These are phyloP conservation scores for Parastagonospora avenae DNA, from an alignment of 2,329 filamentous ascomycete species.

Conservation along the genomic window DNA sequence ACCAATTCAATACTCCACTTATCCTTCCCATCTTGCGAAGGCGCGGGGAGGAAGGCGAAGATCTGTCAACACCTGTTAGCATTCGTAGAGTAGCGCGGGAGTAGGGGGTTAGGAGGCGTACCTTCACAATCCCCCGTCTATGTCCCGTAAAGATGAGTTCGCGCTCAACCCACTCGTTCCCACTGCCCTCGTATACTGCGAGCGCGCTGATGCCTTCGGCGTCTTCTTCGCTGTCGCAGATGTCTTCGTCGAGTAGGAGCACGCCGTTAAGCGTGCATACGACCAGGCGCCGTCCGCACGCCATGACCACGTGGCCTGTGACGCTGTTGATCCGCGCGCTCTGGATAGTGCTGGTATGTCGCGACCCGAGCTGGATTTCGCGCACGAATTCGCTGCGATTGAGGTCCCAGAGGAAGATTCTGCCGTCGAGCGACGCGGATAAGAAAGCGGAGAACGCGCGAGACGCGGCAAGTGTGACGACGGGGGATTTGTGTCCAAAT, in stretches of 20 bases:
- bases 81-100: too few relatives aligned
- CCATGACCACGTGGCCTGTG: conserved; percentile 86
- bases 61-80: conserved; percentile 50
- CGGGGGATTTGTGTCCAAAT: conserved; percentile 86
- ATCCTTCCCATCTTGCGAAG: conserved; percentile 37
- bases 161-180: conserved; percentile 89
- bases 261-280: conserved; percentile 90
- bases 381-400: conserved; percentile 88
- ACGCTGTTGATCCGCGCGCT: conserved; percentile 88
- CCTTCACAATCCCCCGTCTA: conserved; percentile 79
- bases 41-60: conserved; percentile 61
- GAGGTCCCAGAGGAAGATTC: conserved; percentile 90
- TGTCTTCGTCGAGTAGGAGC: conserved; percentile 78
- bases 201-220: conserved; percentile 77
- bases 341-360: conserved; percentile 53
- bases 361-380: conserved; percentile 60
- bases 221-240: conserved; percentile 68
- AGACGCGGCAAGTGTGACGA: conserved; percentile 81
- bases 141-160: conserved; percentile 90
- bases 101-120: too few relatives aligned
- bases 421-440: conserved; percentile 80
- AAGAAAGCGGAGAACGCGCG: conserved; percentile 88
- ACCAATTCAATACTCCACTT: conserved; percentile 79
- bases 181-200: conserved; percentile 89
- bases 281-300: conserved; percentile 73